Conservation (phyloP, 192 early-diverging fungal genomes). For the Coemansia sp. region DNA sequence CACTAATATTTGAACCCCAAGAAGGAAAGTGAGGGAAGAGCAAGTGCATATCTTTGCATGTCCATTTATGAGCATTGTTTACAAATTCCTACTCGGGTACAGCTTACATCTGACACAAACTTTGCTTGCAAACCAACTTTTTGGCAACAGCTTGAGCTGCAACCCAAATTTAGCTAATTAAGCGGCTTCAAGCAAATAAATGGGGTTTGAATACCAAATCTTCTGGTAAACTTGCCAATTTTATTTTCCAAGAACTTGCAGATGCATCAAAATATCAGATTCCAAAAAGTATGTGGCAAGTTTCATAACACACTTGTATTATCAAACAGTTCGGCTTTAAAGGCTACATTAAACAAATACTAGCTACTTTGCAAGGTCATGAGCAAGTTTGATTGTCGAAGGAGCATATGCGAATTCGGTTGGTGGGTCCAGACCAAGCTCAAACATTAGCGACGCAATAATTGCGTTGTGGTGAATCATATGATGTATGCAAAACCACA, state of each 20-base stretch:
- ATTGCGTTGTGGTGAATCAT: constrained; percentile 56
- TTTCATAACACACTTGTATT: too few species aligned
- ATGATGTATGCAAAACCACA: constrained; percentile 58
- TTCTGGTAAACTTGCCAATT: too few species aligned
- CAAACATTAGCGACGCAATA: constrained; percentile 42
- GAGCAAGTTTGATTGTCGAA: constrained; percentile 37
- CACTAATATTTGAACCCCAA: too few species aligned
- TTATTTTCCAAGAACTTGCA: too few species aligned
- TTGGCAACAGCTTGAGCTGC: background rate
- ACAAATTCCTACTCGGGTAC: background rate
- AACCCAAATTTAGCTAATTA: background rate
- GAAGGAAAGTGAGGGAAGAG: too few species aligned
- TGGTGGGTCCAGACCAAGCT: constrained; percentile 29
- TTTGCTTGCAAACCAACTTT: background rate
- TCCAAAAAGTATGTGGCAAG: too few species aligned
- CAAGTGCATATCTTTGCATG: background rate
- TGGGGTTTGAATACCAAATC: too few species aligned
- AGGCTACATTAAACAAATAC: background rate
- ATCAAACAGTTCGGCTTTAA: too few species aligned
- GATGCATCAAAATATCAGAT: too few species aligned
- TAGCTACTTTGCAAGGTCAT: constrained; percentile 1
- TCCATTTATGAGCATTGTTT: background rate
- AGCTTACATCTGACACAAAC: background rate
- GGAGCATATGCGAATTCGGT: constrained; percentile 49
- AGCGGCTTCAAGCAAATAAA: too few species aligned